Base-by-base conservation (phyloP, 306 rosid genomes). In the Cucumis cinereus region DNA sequence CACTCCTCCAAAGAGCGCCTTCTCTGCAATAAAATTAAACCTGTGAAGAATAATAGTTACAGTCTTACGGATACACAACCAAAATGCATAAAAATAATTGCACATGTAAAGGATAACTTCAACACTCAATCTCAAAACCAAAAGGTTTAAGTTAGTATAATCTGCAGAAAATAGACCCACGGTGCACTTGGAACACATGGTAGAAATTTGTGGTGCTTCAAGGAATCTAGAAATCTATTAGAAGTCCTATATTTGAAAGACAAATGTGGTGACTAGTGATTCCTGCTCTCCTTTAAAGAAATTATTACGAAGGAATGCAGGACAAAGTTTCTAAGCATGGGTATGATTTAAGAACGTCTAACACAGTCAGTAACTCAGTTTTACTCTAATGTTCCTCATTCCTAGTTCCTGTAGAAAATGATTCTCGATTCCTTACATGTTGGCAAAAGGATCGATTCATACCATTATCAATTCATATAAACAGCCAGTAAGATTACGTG, bases 1-100 rank as follows among this genome's bases (percentile, higher is more conserved):
- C 99, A 92, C 78, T 91, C 96, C 87, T 95, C 99, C 93, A 95
- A 84, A 72, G 97, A 91, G 87, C 90, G 82, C 87, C 93, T 92
- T 90, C 99, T 88, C 99, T 95, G 97, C 84, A 88, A 83, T 78
- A 84, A 85, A 82, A 79, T 80, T 69, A 80, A 82, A 68, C 59
- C 76, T 83, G 70, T 78, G 77, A 78, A 84, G 62, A 77, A 81
- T 68, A 72, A 72, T 72, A 72, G 76, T 72, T 72, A 72, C 79
- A 83, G 64, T 30, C 23, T 26, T 7, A 60, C 24, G 63, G 28
- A 78, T 57, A 55, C 35, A 20, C 58, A 74, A 35, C 30, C 61
- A 77, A 23, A 75, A 57, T 41, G 54, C 54, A 75, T 20, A 62
- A n/a, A 40, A 23, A 75, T 23, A 23, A 43, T 43, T 69, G 12